Evolutionary conservation across 192 early-diverging fungal species (phyloP).

Genomic region (Thamnidium elegans): DNA sequence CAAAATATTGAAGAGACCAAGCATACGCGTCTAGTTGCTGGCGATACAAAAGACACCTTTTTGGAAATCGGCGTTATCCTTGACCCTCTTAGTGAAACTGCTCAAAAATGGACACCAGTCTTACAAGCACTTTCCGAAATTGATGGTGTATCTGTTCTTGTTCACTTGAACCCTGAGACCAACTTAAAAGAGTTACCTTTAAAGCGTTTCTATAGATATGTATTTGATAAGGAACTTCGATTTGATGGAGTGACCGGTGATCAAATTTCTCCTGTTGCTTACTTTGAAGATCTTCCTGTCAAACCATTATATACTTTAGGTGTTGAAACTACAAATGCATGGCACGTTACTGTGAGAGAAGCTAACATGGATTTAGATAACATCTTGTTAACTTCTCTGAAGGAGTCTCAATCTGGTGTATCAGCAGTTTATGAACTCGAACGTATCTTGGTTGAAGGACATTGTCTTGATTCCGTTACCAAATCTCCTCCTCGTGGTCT

Average conservation of each 20-base stretch:
- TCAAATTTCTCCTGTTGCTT: conserved; percentile 47
- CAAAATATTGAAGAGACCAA: conserved; percentile 9
- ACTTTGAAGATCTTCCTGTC: conserved; percentile 72
- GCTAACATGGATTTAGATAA: conserved; percentile 94
- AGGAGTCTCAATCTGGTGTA: conserved; percentile 46
- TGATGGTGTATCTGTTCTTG: conserved; percentile 60
- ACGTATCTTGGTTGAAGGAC: conserved; percentile 89
- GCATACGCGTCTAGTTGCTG: conserved; percentile 15
- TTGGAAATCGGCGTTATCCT: conserved; percentile 57
- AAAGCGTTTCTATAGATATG: conserved; percentile 89
- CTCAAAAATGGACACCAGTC: conserved; percentile 77
- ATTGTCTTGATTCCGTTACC: conserved; percentile 67
- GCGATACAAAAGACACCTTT: conserved; percentile 26
- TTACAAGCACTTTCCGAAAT: conserved; percentile 64
- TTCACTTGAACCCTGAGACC: conserved; percentile 64
- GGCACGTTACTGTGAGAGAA: conserved; percentile 82
- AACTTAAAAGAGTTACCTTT: conserved; percentile 67
- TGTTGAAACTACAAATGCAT: conserved; percentile 83
- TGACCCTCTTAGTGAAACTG: conserved; percentile 75
- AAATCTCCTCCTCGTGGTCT: conserved; percentile 84
- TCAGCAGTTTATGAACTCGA: conserved; percentile 76
- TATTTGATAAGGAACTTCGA: conserved; percentile 56
- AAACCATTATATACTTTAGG: conserved; percentile 84
- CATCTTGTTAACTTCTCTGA: conserved; percentile 62
- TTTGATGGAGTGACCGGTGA: conserved; percentile 52